These are phyloP conservation scores for Lyophyllum semitale DNA, from an alignment of 768 basidiomycete species.

Conservation along the genomic window DNA sequence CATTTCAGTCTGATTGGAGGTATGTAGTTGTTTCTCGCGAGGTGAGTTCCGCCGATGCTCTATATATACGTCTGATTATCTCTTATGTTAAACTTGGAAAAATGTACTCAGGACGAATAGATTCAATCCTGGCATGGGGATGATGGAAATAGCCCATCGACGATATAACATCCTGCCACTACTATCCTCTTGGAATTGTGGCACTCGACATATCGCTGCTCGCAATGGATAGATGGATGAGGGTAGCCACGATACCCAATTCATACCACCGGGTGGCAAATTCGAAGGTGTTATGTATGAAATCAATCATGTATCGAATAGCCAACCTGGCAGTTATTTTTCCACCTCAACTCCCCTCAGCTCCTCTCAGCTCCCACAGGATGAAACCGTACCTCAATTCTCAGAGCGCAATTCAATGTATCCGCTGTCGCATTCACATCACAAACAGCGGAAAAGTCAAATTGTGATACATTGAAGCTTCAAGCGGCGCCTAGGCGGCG, in stretches of 20 bases:
- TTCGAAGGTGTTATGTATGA: background rate
- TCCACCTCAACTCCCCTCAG: background rate
- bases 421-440: too few relatives aligned
- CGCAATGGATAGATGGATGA: background rate
- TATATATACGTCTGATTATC: too few relatives aligned
- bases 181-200: conserved; percentile 4
- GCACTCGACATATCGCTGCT: background rate
- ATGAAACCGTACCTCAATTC: conserved; percentile 3
- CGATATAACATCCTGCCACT: too few relatives aligned
- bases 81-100: too few relatives aligned
- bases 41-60: background rate
- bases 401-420: too few relatives aligned
- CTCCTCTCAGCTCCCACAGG: background rate
- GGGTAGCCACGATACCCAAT: background rate
- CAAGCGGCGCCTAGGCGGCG: background rate
- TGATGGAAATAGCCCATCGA: too few relatives aligned
- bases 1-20: background rate
- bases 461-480: background rate
- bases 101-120: too few relatives aligned
- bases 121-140: too few relatives aligned
- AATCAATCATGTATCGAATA: background rate
- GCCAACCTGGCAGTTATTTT: background rate
- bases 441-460: background rate
- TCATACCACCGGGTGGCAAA: background rate
- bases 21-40: background rate